Percentiles rank a stretch among this genome's conserved stretches.
phyloP scores from a whole-genome alignment of 768 basidiomycete genomes.

The Calvatia gigantea region DNA sequence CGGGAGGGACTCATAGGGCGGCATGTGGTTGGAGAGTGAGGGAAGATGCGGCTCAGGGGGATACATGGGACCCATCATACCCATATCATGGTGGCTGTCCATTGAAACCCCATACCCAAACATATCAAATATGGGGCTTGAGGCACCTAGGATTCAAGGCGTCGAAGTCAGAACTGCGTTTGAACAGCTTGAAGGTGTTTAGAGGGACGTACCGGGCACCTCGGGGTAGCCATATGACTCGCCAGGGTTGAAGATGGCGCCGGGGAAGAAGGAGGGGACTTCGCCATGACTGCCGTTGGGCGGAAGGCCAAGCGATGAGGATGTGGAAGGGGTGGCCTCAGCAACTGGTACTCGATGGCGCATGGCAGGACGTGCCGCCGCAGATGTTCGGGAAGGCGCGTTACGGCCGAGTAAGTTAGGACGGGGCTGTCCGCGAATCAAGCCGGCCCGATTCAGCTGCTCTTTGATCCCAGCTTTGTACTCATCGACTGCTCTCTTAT shows the following conservation, averaged over 20 bases:
- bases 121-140: slow-evolving; percentile 32
- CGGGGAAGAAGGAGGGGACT: slow-evolving; percentile 20
- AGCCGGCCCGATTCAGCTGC: slow-evolving; percentile 70
- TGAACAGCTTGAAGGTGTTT: neutral
- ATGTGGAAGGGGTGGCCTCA: slow-evolving; percentile 18
- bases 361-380: slow-evolving; percentile 20
- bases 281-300: slow-evolving; percentile 18
- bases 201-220: slow-evolving; percentile 39
- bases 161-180: slow-evolving; percentile 12
- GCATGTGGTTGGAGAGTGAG: neutral
- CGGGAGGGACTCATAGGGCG: neutral
- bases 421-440: slow-evolving; percentile 81
- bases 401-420: slow-evolving; percentile 34
- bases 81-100: neutral
- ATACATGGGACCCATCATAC: neutral
- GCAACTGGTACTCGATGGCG: slow-evolving; percentile 21
- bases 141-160: slow-evolving; percentile 28
- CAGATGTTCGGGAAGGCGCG: slow-evolving; percentile 30
- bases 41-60: neutral
- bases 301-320: slow-evolving; percentile 12
- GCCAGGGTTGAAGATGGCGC: slow-evolving; percentile 22
- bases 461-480: slow-evolving; percentile 86
- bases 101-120: neutral
- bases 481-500: slow-evolving; percentile 75
- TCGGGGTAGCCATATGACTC: slow-evolving; percentile 30